Base-by-base conservation (phyloP, 169 alveolate genomes). In the Plasmodium vivax region DNA sequence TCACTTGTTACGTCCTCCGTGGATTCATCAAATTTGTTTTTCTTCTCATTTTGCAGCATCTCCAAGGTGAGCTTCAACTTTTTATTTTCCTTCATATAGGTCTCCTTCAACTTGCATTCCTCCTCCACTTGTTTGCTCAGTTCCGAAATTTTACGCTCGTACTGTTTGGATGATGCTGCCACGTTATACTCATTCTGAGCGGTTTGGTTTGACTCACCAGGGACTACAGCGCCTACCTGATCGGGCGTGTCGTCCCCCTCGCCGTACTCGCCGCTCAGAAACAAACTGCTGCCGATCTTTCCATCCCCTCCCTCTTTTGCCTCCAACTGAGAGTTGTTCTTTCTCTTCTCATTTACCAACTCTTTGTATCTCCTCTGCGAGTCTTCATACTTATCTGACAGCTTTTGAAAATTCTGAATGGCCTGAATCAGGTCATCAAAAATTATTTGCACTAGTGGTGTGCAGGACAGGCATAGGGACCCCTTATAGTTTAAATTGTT, bases 381-480 rank as follows among this genome's bases (percentile, higher is more conserved):
- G 16, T 88, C 83, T 73, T 88, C 94, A 80, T 88, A 88, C 30
- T 88, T 88, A 80, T 88, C 83, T 0, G 91, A 80, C 16, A 88
- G 16, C 71, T 88, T 88, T 62, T 88, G 94, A 62, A 88, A 88
- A 88, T 88, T 88, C 12, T 88, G 94, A 58, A 88, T 88, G 41
- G 94, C 94, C 62, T 88, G 94, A 30, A 88, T 88, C n/a, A 88
- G 45, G 32, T 88, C 94, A 80, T 88, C 83, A 77, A 88, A 88
- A 88, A 88, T 68, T 58, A 58, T 41, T 58, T 88, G 94, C 68
- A 88, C 94, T 62, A 88, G 47, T 12, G 94, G 94, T 0, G 90
- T 80, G 56, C 94, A 88, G 34, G 51, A 38, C 23, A 88, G 83
- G 72, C 94, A 88, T 88, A 88, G 80, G 36, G 84, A 45, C n/a